Percentiles rank a stretch among this genome's conserved stretches.
Evolutionary conservation across 2,329 filamentous ascomycete genomes (phyloP).

Genomic region (Fusarium floridanum): DNA sequence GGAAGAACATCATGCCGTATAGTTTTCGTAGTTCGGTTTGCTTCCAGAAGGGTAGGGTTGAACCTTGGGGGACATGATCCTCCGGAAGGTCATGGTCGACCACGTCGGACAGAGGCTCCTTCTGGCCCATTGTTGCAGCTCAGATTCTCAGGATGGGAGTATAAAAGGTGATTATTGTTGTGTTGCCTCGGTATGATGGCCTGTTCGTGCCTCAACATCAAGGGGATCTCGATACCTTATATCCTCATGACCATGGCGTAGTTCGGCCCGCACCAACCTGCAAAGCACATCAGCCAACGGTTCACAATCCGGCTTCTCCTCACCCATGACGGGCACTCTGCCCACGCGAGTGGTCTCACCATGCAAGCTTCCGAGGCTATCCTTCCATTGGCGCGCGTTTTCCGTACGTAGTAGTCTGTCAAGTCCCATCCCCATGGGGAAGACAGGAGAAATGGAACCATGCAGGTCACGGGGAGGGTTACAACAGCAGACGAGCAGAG

Average conservation of each 20-base stretch:
- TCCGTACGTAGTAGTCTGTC: neutral
- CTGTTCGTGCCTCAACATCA: neutral
- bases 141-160: neutral
- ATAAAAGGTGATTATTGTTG: neutral
- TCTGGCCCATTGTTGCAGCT: constrained; percentile 16
- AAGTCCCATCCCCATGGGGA: constrained; percentile 32
- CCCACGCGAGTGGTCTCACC: constrained; percentile 7
- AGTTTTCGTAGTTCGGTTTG: constrained; percentile 41
- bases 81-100: constrained; percentile 16
- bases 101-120: constrained; percentile 15
- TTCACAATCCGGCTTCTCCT: neutral
- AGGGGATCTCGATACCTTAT: constrained; percentile 9
- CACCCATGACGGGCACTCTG: neutral
- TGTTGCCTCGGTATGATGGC: neutral
- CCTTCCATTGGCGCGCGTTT: constrained; percentile 7
- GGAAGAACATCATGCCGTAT: constrained; percentile 41
- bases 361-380: neutral
- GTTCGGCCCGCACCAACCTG: constrained; percentile 1
- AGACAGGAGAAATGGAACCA: constrained; percentile 13
- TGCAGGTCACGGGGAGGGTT: constrained; percentile 1
- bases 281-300: neutral
- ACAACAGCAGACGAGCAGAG: neutral
- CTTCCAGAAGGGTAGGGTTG: constrained; percentile 39
- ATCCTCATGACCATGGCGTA: neutral
- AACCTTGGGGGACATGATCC: constrained; percentile 26